phyloP scores from a whole-genome alignment of 1,139 yeast species.

The Geotrichum europaeum region DNA sequence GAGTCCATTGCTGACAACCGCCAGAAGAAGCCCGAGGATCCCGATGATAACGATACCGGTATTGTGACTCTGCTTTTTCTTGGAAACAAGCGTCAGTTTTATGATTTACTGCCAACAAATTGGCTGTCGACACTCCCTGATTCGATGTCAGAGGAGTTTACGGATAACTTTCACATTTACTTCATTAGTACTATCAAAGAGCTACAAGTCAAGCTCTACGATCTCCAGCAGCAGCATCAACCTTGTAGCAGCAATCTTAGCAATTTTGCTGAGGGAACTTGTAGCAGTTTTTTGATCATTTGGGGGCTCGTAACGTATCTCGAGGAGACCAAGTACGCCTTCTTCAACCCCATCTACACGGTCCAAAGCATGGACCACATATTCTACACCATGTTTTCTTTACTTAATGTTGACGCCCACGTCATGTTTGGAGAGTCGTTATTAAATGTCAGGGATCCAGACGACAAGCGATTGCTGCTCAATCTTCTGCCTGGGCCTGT shows the following conservation, averaged over 20 bases:
- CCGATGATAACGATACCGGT: not conserved
- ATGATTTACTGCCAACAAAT: slow-evolving; percentile 3
- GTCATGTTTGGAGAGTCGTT: slow-evolving; percentile 12
- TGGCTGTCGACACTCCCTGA: slow-evolving; percentile 7
- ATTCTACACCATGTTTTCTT: slow-evolving; percentile 3
- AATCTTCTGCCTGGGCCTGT: slow-evolving; percentile 7
- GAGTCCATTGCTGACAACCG: slow-evolving; percentile 5
- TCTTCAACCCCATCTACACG: not conserved
- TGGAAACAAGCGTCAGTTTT: slow-evolving; percentile 4
- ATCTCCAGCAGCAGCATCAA: not conserved
- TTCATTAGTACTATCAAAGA: slow-evolving; percentile 3
- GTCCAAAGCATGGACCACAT: slow-evolving; percentile 10
- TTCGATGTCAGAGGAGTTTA: slow-evolving; percentile 13
- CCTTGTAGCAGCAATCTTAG: not conserved
- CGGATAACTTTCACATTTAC: slow-evolving; percentile 10
- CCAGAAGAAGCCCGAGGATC: not conserved
- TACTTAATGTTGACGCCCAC: not conserved
- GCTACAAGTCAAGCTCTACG: not conserved
- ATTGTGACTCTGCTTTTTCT: not conserved
- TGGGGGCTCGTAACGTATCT: slow-evolving; percentile 6
- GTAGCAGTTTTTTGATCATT: not conserved
- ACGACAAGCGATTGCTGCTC: not conserved
- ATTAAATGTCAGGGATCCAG: not conserved
- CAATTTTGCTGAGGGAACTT: not conserved
- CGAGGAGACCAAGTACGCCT: not conserved